Evolutionary conservation across 108 stramenopile species (phyloP).

Genomic region (Pseudonitzschia delicatissima): DNA sequence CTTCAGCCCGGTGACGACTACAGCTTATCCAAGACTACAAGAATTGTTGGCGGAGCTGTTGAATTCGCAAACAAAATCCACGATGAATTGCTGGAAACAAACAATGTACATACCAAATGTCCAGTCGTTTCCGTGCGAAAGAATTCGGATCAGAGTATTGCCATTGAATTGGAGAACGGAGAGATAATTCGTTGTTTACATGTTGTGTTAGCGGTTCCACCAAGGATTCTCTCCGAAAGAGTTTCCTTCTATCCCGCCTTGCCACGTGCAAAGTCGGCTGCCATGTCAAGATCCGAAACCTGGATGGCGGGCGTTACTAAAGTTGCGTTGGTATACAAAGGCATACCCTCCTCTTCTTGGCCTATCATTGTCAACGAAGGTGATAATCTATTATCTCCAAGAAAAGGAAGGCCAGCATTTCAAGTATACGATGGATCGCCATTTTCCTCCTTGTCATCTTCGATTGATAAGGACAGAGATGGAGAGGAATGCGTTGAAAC

Average conservation of each 20-base stretch:
- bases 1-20: conserved; percentile 41
- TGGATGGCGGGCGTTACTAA: conserved; percentile 75
- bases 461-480: background rate
- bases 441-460: background rate
- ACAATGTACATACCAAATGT: background rate
- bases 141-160: conserved; percentile 3
- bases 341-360: conserved; percentile 36
- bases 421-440: conserved; percentile 60
- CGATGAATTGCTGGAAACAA: conserved; percentile 1
- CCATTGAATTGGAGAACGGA: conserved; percentile 6
- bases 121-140: background rate
- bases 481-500: conserved; percentile 26
- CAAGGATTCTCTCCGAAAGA: conserved; percentile 33
- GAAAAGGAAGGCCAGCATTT: conserved; percentile 42
- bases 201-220: conserved; percentile 50
- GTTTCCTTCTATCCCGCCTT: conserved; percentile 46
- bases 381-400: conserved; percentile 29
- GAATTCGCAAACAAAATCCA: conserved; percentile 24
- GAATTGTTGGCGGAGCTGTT: conserved; percentile 52
- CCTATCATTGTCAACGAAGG: conserved; percentile 1
- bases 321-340: conserved; percentile 47
- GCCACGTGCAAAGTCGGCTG: conserved; percentile 28
- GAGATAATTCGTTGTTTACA: conserved; percentile 26
- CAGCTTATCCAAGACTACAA: conserved; percentile 28
- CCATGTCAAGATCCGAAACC: conserved; percentile 39